These are phyloP conservation scores for Salix viminalis DNA, from an alignment of 345 rosid genomes.

Conservation along the genomic window DNA sequence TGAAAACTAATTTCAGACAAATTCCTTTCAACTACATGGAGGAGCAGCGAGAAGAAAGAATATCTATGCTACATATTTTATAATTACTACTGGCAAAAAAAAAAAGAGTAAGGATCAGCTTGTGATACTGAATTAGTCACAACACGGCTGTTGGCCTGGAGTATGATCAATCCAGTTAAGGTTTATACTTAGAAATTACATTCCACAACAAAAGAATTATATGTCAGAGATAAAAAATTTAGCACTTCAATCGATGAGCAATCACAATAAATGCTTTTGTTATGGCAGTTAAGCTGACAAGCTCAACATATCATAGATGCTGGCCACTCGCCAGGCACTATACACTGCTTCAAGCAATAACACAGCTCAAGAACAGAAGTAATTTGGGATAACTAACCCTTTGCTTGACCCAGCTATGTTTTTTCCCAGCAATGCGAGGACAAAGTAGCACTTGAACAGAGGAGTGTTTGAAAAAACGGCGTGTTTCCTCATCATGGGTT, in stretches of 20 bases:
- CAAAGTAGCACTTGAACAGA: conserved; percentile 92
- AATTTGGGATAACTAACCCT: conserved; percentile 41
- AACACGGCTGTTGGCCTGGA: neutral
- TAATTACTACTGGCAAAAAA: neutral
- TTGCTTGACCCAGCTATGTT: conserved; percentile 87
- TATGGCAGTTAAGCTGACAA: neutral
- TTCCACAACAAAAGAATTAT: neutral
- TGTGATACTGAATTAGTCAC: neutral
- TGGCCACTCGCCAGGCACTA: neutral
- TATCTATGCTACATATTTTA: neutral
- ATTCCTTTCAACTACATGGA: neutral
- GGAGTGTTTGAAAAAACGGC: conserved; percentile 83
- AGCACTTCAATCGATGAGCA: neutral
- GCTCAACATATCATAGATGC: neutral
- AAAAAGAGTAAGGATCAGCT: neutral
- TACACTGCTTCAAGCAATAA: neutral
- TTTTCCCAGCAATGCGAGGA: conserved; percentile 89
- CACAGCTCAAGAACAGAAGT: neutral
- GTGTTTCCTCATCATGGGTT: conserved; percentile 99
- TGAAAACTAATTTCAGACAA: neutral
- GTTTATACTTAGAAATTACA: neutral
- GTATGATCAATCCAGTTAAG: neutral
- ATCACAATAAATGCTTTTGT: neutral
- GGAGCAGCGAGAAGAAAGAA: neutral
- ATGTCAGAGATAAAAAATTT: neutral